These are phyloP conservation scores for Alternaria atra DNA, from an alignment of 2,329 filamentous ascomycete genomes.

Conservation along the genomic window DNA sequence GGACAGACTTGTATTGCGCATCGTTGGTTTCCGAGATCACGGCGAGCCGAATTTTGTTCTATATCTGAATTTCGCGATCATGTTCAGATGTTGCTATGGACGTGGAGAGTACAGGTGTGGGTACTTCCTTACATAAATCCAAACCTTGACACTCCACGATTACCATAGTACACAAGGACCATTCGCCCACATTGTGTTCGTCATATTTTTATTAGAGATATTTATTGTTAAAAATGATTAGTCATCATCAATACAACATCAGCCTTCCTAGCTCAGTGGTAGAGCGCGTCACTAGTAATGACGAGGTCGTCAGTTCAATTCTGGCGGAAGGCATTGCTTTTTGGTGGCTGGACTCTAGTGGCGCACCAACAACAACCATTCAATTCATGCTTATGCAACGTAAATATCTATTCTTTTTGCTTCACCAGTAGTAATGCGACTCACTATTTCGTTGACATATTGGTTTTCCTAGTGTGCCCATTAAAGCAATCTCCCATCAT, in stretches of 20 bases:
- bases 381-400: neutral
- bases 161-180: no score
- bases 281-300: constrained; percentile 53
- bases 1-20: neutral
- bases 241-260: constrained; percentile 7
- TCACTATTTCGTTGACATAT: neutral
- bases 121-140: neutral
- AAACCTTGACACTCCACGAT: neutral
- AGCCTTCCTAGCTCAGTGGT: constrained; percentile 50
- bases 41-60: neutral
- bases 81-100: neutral
- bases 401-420: neutral
- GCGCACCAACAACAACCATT: neutral
- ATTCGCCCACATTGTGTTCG: no score
- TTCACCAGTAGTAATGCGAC: neutral
- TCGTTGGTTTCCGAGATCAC: neutral
- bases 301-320: constrained; percentile 46
- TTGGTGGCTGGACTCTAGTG: neutral
- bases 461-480: neutral
- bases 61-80: neutral
- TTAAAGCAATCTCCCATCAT: neutral
- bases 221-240: neutral
- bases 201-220: no score
- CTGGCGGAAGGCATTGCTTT: constrained; percentile 15
- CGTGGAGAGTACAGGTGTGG: neutral